Conservation (phyloP, 345 rosid species). For the Hibiscus syriacus region DNA sequence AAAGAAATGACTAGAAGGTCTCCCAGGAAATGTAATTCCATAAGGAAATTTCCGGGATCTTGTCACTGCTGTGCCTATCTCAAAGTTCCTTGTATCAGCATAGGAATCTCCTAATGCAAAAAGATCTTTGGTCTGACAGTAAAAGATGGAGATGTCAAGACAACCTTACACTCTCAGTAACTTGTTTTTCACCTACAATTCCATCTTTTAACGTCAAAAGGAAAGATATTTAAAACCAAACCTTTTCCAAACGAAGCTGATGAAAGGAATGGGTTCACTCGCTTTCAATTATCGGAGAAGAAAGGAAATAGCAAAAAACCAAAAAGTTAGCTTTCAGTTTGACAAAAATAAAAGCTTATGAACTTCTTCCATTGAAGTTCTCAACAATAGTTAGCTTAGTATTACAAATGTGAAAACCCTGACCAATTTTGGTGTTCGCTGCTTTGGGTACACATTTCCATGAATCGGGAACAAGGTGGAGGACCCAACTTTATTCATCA, state of each 20-base stretch:
- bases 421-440: no score
- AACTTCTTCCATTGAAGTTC: no score
- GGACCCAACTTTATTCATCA: no score
- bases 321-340: no score
- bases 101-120: slow-evolving; percentile 70
- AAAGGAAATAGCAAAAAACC: background rate
- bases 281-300: background rate
- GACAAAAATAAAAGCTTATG: no score
- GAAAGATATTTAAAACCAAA: no score
- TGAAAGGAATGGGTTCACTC: background rate
- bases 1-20: slow-evolving; percentile 51
- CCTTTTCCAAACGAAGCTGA: no score
- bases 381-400: no score
- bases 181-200: background rate
- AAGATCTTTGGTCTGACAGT: slow-evolving; percentile 31
- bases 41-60: slow-evolving; percentile 48
- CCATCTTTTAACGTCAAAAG: background rate
- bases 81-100: slow-evolving; percentile 53
- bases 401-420: no score
- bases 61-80: slow-evolving; percentile 7
- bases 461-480: no score
- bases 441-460: no score
- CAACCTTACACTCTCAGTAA: background rate
- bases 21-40: slow-evolving; percentile 54
- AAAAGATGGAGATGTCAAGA: background rate